These are phyloP conservation scores for Leccinum ochraceum DNA, from an alignment of 768 basidiomycete genomes.

Conservation along the genomic window DNA sequence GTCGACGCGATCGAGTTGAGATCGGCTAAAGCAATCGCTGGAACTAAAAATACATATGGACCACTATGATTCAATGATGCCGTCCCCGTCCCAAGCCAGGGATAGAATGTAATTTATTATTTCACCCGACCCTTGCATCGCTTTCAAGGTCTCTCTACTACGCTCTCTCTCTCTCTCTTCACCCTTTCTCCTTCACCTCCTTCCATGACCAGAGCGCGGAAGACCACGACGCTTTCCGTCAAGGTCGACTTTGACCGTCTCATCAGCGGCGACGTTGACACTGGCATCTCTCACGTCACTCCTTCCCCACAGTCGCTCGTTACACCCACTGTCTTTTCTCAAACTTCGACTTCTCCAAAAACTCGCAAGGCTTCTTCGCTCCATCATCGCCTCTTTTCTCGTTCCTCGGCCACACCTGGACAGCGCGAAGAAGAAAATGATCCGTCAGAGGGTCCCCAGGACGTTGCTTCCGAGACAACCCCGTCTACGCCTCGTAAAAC, in stretches of 20 bases:
- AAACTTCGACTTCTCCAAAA: constrained; percentile 14
- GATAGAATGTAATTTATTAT: background rate
- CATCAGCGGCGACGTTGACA: constrained; percentile 29
- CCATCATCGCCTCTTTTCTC: constrained; percentile 33
- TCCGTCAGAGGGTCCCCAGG: constrained; percentile 8
- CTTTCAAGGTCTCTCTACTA: constrained; percentile 4
- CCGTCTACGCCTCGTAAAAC: constrained; percentile 27
- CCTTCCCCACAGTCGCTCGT: constrained; percentile 23
- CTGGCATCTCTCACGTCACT: constrained; percentile 4
- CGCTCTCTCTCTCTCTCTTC: background rate
- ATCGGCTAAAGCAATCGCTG: too few species aligned
- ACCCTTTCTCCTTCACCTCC: background rate
- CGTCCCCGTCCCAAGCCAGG: too few species aligned
- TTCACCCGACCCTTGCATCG: constrained; percentile 21
- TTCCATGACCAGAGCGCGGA: constrained; percentile 30
- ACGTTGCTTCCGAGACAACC: constrained; percentile 13
- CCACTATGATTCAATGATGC: too few species aligned
- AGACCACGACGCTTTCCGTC: constrained; percentile 27
- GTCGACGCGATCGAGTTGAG: too few species aligned
- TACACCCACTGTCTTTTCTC: constrained; percentile 24
- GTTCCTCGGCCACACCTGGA: constrained; percentile 21
- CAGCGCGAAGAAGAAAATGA: constrained; percentile 3
- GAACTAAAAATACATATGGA: background rate
- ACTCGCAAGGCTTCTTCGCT: constrained; percentile 22
- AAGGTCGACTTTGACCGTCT: constrained; percentile 35